Percentiles rank a stretch among this genome's conserved stretches.
These are phyloP conservation scores for Psidium guajava DNA, from an alignment of 345 rosid species.

Conservation along the genomic window DNA sequence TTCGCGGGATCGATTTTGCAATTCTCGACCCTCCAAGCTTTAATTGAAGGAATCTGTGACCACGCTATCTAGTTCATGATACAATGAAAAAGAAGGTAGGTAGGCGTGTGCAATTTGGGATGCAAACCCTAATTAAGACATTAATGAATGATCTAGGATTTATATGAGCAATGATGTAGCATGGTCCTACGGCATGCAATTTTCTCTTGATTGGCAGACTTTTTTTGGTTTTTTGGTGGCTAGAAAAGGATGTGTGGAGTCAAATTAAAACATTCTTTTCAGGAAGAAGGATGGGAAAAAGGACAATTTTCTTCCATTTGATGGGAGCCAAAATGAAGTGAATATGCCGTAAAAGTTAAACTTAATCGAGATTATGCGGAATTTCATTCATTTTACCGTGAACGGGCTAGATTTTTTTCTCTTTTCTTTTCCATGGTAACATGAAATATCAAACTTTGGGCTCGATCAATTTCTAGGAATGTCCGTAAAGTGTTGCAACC, in stretches of 20 bases:
- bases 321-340: not conserved
- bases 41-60: not conserved
- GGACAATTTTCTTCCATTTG: not conserved
- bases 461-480: not conserved
- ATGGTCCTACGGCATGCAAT: not conserved
- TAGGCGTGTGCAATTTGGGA: not conserved
- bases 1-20: not conserved
- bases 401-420: not conserved
- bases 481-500: not conserved
- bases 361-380: not conserved
- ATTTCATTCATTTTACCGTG: not conserved
- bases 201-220: not conserved
- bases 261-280: not conserved
- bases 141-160: not conserved
- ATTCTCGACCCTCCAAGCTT: not conserved
- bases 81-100: not conserved
- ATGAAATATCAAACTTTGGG: not conserved
- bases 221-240: not conserved
- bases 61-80: not conserved
- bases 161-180: not conserved
- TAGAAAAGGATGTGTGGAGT: not conserved
- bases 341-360: not conserved
- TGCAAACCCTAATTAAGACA: not conserved
- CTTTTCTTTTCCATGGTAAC: not conserved
- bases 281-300: not conserved